Evolutionary conservation across 2,329 filamentous ascomycete species (phyloP).

Genomic region (Aspergillus sojae): DNA sequence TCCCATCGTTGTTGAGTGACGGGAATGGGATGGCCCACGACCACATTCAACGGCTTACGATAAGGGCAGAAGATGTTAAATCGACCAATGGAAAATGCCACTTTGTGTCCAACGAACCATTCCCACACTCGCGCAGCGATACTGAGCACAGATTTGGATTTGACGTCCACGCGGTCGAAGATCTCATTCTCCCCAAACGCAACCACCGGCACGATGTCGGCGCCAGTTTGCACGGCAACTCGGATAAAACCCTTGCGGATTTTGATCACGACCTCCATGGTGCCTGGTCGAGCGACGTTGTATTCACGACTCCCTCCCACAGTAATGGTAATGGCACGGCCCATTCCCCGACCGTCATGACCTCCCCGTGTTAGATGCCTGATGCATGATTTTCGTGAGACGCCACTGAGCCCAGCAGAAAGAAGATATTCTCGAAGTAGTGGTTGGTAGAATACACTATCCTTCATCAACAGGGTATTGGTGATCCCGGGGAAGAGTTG

Average conservation of each 20-base stretch:
- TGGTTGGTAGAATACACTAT: constrained; percentile 81
- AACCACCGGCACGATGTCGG: constrained; percentile 81
- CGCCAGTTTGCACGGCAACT: constrained; percentile 78
- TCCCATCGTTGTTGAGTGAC: constrained; percentile 58
- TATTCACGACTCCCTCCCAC: constrained; percentile 82
- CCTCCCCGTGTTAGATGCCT: constrained; percentile 76
- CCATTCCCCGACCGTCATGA: constrained; percentile 72
- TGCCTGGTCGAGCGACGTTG: constrained; percentile 75
- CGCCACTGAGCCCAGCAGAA: constrained; percentile 73
- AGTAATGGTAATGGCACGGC: constrained; percentile 86
- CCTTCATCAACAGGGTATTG: constrained; percentile 80
- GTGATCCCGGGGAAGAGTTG: constrained; percentile 84
- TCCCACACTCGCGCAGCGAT: constrained; percentile 57
- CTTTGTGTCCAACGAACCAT: constrained; percentile 71
- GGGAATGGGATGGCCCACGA: constrained; percentile 74
- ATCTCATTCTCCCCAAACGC: constrained; percentile 87
- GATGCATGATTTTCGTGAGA: constrained; percentile 80
- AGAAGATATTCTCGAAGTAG: constrained; percentile 84
- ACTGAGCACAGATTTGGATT: constrained; percentile 67
- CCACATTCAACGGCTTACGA: constrained; percentile 76
- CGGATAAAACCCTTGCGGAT: constrained; percentile 87
- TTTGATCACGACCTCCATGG: constrained; percentile 70
- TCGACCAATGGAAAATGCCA: constrained; percentile 82
- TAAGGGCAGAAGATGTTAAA: constrained; percentile 82
- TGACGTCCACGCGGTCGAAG: constrained; percentile 76